These are phyloP conservation scores for Dipteronia sinensis DNA, from an alignment of 345 rosid species.

Conservation along the genomic window DNA sequence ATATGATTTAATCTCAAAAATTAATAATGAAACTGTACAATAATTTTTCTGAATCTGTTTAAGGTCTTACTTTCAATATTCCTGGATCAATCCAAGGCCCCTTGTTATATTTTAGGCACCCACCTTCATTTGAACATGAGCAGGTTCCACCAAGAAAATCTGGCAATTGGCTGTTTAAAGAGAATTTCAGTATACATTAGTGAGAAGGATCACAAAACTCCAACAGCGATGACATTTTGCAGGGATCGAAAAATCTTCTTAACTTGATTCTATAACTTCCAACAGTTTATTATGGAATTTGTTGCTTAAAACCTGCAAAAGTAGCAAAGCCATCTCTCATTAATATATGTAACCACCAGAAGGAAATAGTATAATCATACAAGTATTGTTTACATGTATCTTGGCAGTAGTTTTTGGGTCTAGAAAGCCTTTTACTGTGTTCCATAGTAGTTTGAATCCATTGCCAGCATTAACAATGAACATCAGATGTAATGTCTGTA, in stretches of 20 bases:
- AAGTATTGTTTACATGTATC: conserved; percentile 60
- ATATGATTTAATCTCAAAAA: neutral
- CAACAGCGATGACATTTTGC: neutral
- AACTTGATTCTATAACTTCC: conserved; percentile 87
- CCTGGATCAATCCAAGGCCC: conserved; percentile 94
- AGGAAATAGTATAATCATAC: neutral
- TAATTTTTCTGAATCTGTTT: conserved; percentile 4
- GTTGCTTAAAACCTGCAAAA: conserved; percentile 75
- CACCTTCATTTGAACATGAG: conserved; percentile 74
- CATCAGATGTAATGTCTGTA: conserved; percentile 92
- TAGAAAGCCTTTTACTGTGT: conserved; percentile 80
- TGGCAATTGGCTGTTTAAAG: conserved; percentile 81
- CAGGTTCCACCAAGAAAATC: conserved; percentile 94
- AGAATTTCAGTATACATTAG: conserved; percentile 20
- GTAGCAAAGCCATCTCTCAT: conserved; percentile 27
- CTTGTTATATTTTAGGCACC: conserved; percentile 78
- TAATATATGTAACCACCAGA: conserved; percentile 22
- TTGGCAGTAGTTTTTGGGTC: conserved; percentile 92
- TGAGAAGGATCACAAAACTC: conserved; percentile 7
- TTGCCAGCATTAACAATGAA: conserved; percentile 86
- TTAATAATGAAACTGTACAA: conserved; percentile 7
- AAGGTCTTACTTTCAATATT: conserved; percentile 74
- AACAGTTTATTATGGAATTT: conserved; percentile 69
- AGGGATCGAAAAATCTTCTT: conserved; percentile 22
- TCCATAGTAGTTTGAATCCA: conserved; percentile 90